phyloP scores from a whole-genome alignment of 805 yeast species.

The Cyberlindnera americana region DNA sequence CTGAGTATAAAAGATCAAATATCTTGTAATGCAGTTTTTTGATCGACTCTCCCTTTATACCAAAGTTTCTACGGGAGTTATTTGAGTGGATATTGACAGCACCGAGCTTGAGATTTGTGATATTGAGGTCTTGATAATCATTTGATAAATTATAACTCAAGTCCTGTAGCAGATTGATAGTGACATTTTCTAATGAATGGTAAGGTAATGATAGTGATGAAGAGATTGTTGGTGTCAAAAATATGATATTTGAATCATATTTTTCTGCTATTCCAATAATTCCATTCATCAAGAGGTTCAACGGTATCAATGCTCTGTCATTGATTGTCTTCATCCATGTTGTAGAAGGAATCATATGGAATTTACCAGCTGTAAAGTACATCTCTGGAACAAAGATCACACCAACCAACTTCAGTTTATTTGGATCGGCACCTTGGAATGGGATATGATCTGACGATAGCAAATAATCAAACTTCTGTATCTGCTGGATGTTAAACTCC shows the following conservation, averaged over 20 bases:
- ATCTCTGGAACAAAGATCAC: constrained; percentile 69
- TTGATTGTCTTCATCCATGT: constrained; percentile 50
- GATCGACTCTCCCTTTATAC: constrained; percentile 23
- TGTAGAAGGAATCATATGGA: constrained; percentile 48
- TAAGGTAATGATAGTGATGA: constrained; percentile 54
- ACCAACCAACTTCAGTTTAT: constrained; percentile 55
- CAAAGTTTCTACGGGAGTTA: constrained; percentile 18
- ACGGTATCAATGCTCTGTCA: constrained; percentile 44
- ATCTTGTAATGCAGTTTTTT: constrained; percentile 21
- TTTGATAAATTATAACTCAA: constrained; percentile 36
- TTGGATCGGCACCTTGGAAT: constrained; percentile 55
- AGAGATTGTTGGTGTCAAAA: constrained; percentile 54
- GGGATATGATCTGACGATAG: constrained; percentile 55
- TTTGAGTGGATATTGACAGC: constrained; percentile 39
- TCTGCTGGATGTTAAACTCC: constrained; percentile 40
- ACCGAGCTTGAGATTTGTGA: constrained; percentile 44
- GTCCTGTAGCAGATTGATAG: constrained; percentile 41
- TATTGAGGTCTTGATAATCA: constrained; percentile 39
- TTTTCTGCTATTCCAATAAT: constrained; percentile 50
- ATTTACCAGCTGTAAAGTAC: constrained; percentile 64
- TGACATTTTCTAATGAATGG: constrained; percentile 59
- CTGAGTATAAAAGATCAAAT: constrained; percentile 24
- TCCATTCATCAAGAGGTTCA: constrained; percentile 52
- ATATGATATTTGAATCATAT: constrained; percentile 46
- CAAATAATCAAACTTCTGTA: constrained; percentile 46